Percentiles rank a stretch among this genome's conserved stretches.
These are phyloP conservation scores for Chlorella ohadii DNA, from an alignment of 139 green algal genomes.

Conservation along the genomic window DNA sequence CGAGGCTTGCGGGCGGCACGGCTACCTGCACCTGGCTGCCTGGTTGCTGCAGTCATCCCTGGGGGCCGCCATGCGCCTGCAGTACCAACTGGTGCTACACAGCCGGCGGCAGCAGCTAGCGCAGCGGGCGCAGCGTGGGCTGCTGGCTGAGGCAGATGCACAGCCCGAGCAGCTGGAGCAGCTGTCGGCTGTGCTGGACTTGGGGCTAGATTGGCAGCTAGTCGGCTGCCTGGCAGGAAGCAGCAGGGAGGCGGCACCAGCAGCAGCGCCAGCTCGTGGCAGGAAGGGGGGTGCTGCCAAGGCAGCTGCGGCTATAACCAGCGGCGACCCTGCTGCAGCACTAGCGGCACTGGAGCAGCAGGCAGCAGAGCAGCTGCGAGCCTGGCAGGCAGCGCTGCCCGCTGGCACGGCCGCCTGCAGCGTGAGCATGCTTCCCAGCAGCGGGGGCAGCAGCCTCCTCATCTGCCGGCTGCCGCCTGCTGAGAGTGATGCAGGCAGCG, in stretches of 20 bases:
- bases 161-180: not conserved
- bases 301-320: not conserved
- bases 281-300: not conserved
- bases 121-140: conserved; percentile 25
- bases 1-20: conserved; percentile 3
- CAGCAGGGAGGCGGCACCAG: not conserved
- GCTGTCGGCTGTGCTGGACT: not conserved
- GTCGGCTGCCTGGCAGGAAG: conserved; percentile 1
- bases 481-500: not conserved
- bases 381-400: conserved; percentile 34
- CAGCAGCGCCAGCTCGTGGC: conserved; percentile 2
- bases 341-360: not conserved
- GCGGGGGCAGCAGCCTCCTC: conserved; percentile 20
- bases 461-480: conserved; percentile 19
- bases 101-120: conserved; percentile 26
- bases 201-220: conserved; percentile 23
- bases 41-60: conserved; percentile 58
- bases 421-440: not conserved
- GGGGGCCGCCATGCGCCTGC: conserved; percentile 42
- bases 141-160: not conserved
- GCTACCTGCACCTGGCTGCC: conserved; percentile 51
- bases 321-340: not conserved
- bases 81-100: conserved; percentile 53
- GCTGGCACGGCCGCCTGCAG: conserved; percentile 16
- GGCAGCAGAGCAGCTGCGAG: conserved; percentile 4